phyloP scores from a whole-genome alignment of 2,329 filamentous ascomycete genomes.

The Aspergillus fijiensis region DNA sequence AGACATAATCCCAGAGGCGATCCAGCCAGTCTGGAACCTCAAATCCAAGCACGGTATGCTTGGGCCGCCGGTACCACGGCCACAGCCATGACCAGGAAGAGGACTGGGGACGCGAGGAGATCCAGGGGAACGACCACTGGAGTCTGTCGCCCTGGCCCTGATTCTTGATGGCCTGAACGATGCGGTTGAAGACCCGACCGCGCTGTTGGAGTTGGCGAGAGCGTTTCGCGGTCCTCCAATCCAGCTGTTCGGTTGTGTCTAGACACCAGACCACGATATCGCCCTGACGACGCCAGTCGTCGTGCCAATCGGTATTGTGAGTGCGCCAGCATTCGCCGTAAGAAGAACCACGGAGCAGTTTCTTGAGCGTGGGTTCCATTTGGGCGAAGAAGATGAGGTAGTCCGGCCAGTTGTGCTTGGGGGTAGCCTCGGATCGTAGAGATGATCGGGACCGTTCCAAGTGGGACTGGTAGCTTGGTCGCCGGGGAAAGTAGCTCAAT shows the following conservation, averaged over 20 bases:
- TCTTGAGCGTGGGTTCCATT: constrained; percentile 52
- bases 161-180: constrained; percentile 33
- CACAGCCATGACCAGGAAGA: constrained; percentile 25
- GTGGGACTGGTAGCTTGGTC: constrained; percentile 31
- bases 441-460: neutral
- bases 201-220: constrained; percentile 23
- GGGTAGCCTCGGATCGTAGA: neutral
- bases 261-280: constrained; percentile 63
- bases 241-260: constrained; percentile 35
- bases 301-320: constrained; percentile 63
- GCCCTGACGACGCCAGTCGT: constrained; percentile 60
- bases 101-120: constrained; percentile 3
- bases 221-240: constrained; percentile 34
- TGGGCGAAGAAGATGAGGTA: constrained; percentile 58
- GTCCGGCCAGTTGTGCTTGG: constrained; percentile 46
- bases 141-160: constrained; percentile 18
- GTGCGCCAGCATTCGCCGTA: constrained; percentile 61
- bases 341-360: constrained; percentile 43
- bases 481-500: constrained; percentile 32
- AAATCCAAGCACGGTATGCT: constrained; percentile 12
- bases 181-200: constrained; percentile 38
- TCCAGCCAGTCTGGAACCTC: constrained; percentile 12
- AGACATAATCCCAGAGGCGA: neutral
- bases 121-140: constrained; percentile 15
- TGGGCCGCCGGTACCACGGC: constrained; percentile 21